Evolutionary conservation across 176 grass and related monocot species (phyloP).

Genomic region (Musa beccarii): DNA sequence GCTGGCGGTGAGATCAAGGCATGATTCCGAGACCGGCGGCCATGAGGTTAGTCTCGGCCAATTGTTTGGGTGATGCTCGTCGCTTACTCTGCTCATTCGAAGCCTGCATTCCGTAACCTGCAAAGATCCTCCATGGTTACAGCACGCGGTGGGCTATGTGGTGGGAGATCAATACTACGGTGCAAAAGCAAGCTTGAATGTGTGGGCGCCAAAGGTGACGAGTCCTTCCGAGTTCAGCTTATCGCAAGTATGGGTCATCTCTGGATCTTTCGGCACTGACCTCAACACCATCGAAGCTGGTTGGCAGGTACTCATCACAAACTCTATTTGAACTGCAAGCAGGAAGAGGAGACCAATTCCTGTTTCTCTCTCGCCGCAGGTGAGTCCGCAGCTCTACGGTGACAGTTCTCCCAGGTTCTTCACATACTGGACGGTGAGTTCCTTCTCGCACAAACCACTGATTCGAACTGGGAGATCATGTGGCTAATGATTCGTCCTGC

Average conservation of each 20-base stretch:
- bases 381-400: conserved; percentile 74
- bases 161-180: conserved; percentile 69
- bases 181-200: conserved; percentile 82
- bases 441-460: background rate
- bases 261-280: conserved; percentile 78
- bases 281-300: conserved; percentile 98
- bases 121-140: background rate
- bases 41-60: too few species aligned
- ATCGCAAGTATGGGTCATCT: conserved; percentile 93
- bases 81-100: too few species aligned
- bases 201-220: conserved; percentile 69
- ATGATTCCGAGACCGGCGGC: too few species aligned
- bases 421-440: conserved; percentile 81
- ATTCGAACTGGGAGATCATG: too few species aligned
- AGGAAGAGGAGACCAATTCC: too few species aligned
- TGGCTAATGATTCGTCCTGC: too few species aligned
- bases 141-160: conserved; percentile 93
- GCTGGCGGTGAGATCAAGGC: too few species aligned
- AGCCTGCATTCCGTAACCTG: too few species aligned
- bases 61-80: too few species aligned
- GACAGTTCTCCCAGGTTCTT: conserved; percentile 71
- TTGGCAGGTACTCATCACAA: conserved; percentile 57
- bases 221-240: conserved; percentile 89
- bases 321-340: too few species aligned
- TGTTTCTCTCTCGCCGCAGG: conserved; percentile 24